Conservation (phyloP, 257 asterid genomes). For the Primulina eburnea region DNA sequence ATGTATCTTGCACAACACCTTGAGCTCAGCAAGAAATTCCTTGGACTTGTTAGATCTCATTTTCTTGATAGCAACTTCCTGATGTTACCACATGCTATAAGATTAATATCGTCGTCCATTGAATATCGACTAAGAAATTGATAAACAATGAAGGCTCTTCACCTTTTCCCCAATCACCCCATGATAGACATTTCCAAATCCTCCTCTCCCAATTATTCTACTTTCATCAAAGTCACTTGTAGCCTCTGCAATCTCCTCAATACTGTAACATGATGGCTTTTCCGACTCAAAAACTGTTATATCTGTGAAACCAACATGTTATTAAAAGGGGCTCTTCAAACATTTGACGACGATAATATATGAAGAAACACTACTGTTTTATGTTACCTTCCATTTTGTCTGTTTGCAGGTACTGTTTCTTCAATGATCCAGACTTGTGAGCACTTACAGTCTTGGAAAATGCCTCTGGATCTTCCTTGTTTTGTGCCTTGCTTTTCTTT, state of each 20-base stretch:
- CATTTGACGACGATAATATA: not conserved
- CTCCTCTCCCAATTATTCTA: constrained; percentile 73
- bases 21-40: constrained; percentile 85
- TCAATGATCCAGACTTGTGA: constrained; percentile 37
- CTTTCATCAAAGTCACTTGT: constrained; percentile 62
- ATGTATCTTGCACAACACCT: constrained; percentile 76
- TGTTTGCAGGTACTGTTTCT: constrained; percentile 35
- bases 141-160: constrained; percentile 1
- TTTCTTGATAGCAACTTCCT: constrained; percentile 85
- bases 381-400: constrained; percentile 50
- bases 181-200: constrained; percentile 75
- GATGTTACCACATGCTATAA: constrained; percentile 15
- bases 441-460: constrained; percentile 38
- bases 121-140: not conserved
- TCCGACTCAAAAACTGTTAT: constrained; percentile 65
- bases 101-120: not conserved
- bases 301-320: constrained; percentile 32
- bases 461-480: constrained; percentile 38
- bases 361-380: not conserved
- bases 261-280: constrained; percentile 52
- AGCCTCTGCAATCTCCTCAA: constrained; percentile 72
- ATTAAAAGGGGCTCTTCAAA: not conserved
- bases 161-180: constrained; percentile 65
- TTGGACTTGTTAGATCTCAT: constrained; percentile 83
- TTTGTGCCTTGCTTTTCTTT: constrained; percentile 25